Conservation (phyloP, 2,329 filamentous ascomycete genomes). For the Neofusicoccum sp. region DNA sequence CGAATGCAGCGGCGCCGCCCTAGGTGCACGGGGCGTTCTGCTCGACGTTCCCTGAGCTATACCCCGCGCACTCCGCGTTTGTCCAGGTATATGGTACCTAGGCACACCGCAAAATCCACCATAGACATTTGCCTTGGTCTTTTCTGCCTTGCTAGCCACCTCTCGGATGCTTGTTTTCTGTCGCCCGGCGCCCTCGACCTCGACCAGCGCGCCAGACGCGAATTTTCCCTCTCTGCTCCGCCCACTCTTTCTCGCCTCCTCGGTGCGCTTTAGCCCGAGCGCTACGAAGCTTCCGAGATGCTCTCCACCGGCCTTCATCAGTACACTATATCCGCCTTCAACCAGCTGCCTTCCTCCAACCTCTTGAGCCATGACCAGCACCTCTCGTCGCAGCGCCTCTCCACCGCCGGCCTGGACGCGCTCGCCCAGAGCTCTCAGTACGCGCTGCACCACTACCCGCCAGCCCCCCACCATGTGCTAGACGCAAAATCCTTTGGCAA, state of each 20-base stretch:
- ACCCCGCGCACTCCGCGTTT: constrained; percentile 33
- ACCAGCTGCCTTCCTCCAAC: constrained; percentile 51
- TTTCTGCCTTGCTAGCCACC: background rate
- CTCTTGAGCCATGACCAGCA: constrained; percentile 58
- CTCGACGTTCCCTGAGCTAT: constrained; percentile 29
- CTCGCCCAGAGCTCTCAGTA: constrained; percentile 71
- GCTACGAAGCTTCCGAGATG: constrained; percentile 25
- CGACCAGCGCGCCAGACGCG: constrained; percentile 4
- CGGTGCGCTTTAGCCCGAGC: constrained; percentile 12
- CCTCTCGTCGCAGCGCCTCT: constrained; percentile 34
- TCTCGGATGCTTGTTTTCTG: constrained; percentile 11
- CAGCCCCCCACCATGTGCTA: constrained; percentile 33
- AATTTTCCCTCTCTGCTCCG: constrained; percentile 13
- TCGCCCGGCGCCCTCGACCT: background rate
- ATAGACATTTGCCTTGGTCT: constrained; percentile 1
- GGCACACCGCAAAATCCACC: constrained; percentile 29
- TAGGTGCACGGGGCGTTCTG: constrained; percentile 17
- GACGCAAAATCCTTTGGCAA: constrained; percentile 39
- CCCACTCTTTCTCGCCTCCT: constrained; percentile 4
- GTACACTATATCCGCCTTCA: constrained; percentile 32
- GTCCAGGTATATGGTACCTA: constrained; percentile 37
- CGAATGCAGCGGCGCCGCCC: constrained; percentile 8
- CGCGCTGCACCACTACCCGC: constrained; percentile 57
- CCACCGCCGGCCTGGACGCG: constrained; percentile 60
- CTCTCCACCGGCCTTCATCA: constrained; percentile 41